Conservation (phyloP, 116 monocot species). For the Cymodocea nodosa region DNA sequence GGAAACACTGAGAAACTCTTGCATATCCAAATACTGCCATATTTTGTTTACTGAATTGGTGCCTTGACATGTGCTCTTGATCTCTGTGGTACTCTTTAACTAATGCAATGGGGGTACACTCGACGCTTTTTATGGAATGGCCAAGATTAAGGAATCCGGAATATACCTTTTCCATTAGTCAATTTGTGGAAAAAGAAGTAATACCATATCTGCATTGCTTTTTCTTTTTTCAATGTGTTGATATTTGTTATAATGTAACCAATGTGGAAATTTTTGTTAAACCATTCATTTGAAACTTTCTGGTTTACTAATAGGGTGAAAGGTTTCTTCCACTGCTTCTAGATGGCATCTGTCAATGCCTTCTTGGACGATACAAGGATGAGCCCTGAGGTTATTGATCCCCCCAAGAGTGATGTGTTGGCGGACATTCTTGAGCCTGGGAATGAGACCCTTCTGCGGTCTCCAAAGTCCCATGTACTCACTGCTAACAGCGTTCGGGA, state of each 20-base stretch:
- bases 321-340: not conserved
- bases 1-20: not conserved
- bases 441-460: conserved; percentile 22
- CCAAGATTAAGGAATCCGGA: not conserved
- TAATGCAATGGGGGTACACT: not conserved
- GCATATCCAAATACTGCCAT: not conserved
- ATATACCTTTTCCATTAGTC: too few species aligned
- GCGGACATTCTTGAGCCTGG: conserved; percentile 25
- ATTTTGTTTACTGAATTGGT: not conserved
- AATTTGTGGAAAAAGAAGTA: too few species aligned
- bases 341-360: conserved; percentile 35
- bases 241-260: too few species aligned
- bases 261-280: too few species aligned
- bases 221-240: too few species aligned
- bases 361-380: conserved; percentile 41
- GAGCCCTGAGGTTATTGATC: conserved; percentile 37
- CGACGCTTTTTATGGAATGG: not conserved
- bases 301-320: conserved; percentile 3
- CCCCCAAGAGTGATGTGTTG: conserved; percentile 28
- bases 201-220: too few species aligned
- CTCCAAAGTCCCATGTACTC: conserved; percentile 40
- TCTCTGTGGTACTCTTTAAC: not conserved
- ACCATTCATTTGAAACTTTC: not conserved
- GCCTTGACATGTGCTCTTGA: not conserved
- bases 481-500: conserved; percentile 60